phyloP scores from a whole-genome alignment of 2,329 filamentous ascomycete genomes.

The Fonsecaea pedrosoi region DNA sequence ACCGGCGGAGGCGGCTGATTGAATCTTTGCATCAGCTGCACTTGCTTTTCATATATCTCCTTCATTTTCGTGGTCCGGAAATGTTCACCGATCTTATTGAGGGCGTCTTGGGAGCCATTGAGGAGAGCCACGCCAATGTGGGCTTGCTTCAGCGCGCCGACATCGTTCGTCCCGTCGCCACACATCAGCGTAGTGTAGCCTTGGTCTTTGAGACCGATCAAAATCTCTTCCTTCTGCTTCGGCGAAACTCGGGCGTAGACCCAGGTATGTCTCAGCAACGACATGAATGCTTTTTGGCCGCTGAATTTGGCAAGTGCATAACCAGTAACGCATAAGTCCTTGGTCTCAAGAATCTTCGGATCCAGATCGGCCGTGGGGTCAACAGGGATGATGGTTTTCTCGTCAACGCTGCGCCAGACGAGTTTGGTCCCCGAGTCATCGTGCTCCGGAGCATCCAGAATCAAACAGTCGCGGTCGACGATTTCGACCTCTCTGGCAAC shows the following conservation, averaged over 20 bases:
- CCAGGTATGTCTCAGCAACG: conserved; percentile 88
- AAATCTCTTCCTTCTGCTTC: conserved; percentile 98
- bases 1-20: conserved; percentile 93
- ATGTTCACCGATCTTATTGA: conserved; percentile 90
- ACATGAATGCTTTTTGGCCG: conserved; percentile 75
- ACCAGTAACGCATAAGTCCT: conserved; percentile 94
- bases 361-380: conserved; percentile 83
- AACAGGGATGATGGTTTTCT: conserved; percentile 83
- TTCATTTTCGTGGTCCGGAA: conserved; percentile 96
- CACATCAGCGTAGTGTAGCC: conserved; percentile 99
- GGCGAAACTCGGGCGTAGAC: conserved; percentile 98
- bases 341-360: conserved; percentile 76
- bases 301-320: conserved; percentile 91
- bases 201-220: conserved; percentile 93
- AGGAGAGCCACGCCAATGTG: conserved; percentile 95
- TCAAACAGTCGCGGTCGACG: conserved; percentile 91
- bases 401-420: conserved; percentile 94
- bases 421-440: conserved; percentile 80
- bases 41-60: conserved; percentile 97
- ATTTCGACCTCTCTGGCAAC: conserved; percentile 96
- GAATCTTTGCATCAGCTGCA: conserved; percentile 88
- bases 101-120: conserved; percentile 90
- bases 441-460: conserved; percentile 92
- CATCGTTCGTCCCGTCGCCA: conserved; percentile 97
- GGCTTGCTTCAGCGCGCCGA: conserved; percentile 95